phyloP scores from a whole-genome alignment of 257 asterid genomes.

The Rauvolfia tetraphylla region DNA sequence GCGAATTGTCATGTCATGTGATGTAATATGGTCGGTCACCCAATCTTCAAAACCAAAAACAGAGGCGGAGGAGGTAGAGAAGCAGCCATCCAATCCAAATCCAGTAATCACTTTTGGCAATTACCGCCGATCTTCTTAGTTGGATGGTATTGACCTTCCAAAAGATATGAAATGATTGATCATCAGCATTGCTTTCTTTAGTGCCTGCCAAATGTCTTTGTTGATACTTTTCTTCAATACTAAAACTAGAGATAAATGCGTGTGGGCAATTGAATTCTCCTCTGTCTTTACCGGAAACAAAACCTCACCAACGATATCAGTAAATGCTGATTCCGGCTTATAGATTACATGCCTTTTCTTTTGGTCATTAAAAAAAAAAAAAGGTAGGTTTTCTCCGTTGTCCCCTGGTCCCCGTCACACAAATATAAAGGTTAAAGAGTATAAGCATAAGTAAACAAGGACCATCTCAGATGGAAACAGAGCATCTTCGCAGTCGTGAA shows the following conservation, averaged over 20 bases:
- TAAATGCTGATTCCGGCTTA: too few species aligned
- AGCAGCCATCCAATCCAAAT: neutral
- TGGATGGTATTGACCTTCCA: neutral
- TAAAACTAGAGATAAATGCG: too few species aligned
- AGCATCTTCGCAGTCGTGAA: neutral
- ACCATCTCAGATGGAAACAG: neutral
- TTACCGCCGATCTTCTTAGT: neutral
- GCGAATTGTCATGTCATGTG: neutral
- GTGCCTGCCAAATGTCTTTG: neutral
- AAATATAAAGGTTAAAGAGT: neutral
- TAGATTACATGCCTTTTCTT: neutral
- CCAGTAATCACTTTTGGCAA: neutral
- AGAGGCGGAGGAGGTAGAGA: neutral
- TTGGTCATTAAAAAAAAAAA: too few species aligned
- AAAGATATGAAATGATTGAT: neutral
- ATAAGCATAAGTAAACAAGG: constrained; percentile 2
- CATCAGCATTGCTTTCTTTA: neutral
- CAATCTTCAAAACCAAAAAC: neutral
- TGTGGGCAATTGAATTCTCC: too few species aligned
- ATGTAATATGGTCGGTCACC: neutral
- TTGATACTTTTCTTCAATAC: neutral
- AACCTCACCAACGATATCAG: too few species aligned
- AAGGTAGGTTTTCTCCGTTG: too few species aligned
- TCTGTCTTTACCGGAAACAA: too few species aligned
- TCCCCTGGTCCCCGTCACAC: too few species aligned